Conservation (phyloP, 106 monocot species). For the Platanthera zijinensis region DNA sequence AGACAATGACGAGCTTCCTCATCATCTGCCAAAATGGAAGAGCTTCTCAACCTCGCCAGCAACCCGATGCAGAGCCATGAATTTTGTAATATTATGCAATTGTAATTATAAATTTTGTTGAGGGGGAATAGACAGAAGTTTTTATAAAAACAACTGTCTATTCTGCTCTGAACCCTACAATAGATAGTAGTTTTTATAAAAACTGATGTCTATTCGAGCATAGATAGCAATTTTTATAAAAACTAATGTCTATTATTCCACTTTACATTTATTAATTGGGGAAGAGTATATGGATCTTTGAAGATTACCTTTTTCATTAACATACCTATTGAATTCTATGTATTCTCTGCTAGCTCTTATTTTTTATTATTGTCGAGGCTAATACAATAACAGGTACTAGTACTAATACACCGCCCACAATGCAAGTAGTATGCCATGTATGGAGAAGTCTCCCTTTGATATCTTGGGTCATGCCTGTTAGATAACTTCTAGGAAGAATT, state of each 20-base stretch:
- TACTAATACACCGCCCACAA: neutral
- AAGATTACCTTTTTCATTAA: neutral
- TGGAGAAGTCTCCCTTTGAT: neutral
- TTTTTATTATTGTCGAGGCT: neutral
- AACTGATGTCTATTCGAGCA: too few relatives aligned
- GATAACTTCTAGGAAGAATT: neutral
- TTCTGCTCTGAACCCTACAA: too few relatives aligned
- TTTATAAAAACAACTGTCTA: too few relatives aligned
- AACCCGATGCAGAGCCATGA: too few relatives aligned
- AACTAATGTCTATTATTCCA: neutral
- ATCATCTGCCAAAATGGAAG: too few relatives aligned
- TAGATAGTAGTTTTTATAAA: too few relatives aligned
- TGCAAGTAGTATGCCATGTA: neutral
- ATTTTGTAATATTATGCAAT: too few relatives aligned
- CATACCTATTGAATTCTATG: neutral
- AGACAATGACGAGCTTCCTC: too few relatives aligned
- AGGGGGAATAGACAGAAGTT: too few relatives aligned
- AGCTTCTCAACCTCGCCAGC: too few relatives aligned
- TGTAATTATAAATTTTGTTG: too few relatives aligned
- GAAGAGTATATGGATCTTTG: neutral
- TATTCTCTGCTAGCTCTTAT: neutral
- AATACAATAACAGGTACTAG: neutral
- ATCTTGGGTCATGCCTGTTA: neutral
- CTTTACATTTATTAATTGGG: conserved; percentile 2
- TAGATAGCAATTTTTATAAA: too few relatives aligned